These are phyloP conservation scores for Xylaria sp. DNA, from an alignment of 2,329 filamentous ascomycete species.

Conservation along the genomic window DNA sequence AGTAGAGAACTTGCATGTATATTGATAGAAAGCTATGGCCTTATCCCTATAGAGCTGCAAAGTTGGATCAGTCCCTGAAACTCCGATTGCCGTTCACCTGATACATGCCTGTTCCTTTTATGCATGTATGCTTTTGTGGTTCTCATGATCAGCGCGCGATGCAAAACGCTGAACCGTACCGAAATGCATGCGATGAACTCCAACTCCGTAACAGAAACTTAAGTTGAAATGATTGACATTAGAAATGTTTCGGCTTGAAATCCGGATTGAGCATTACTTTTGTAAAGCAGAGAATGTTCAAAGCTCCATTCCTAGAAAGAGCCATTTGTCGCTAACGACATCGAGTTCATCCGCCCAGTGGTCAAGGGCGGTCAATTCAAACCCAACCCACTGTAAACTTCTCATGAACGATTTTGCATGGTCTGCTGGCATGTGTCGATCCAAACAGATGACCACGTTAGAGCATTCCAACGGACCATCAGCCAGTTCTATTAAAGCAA, in stretches of 20 bases:
- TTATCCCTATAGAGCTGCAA: conserved; percentile 24
- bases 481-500: conserved; percentile 90
- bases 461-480: conserved; percentile 79
- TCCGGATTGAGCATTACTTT: neutral
- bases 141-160: conserved; percentile 22
- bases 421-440: conserved; percentile 72
- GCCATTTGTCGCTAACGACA: conserved; percentile 80
- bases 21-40: conserved; percentile 36
- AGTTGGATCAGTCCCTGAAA: conserved; percentile 31
- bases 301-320: conserved; percentile 90
- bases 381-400: conserved; percentile 93
- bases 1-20: conserved; percentile 32
- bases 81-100: conserved; percentile 10
- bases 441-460: conserved; percentile 83
- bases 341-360: conserved; percentile 75
- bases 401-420: conserved; percentile 77
- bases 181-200: conserved; percentile 23
- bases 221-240: neutral
- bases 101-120: neutral
- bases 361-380: conserved; percentile 83
- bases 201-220: conserved; percentile 27
- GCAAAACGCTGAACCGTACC: conserved; percentile 16
- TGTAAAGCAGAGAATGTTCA: conserved; percentile 51
- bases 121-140: conserved; percentile 26
- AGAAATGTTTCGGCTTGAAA: conserved; percentile 3